Evolutionary conservation across 2,329 filamentous ascomycete genomes (phyloP), one percentile per base, ranked within the genome.

Genomic region (Sordariomycetes sp.): DNA sequence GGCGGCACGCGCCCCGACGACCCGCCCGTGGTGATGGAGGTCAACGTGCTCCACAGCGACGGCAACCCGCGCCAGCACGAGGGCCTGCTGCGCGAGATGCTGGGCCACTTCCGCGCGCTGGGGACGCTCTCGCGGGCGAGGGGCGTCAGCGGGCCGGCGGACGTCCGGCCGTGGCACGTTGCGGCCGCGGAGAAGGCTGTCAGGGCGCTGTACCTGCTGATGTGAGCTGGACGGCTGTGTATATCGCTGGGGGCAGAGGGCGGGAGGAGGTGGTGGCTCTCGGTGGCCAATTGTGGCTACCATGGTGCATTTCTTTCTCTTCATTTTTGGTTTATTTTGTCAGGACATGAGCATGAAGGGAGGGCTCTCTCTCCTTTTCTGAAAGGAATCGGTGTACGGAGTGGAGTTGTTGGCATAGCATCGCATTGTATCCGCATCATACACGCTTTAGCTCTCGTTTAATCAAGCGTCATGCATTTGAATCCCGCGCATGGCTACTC

Each of bases 101-200:
- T 94, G 59, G 78, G 74, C 34, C 82, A 86, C 68, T 93, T 87
- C 66, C 74, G 88, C 51, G 83, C 81, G 0, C 68, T 94, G 61
- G 85, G 84, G 0, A 82, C 88, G 20, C 67, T 94, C 64, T 88
- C 87, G 1, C 79, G 83, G 62, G 80, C 85, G 24, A 81, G 86
- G 60, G 87, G 83, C 0, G 74, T 86, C 65, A 74, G 84, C 65
- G 79, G 83, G 65, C 75, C 83, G 58, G 77, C 73, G 54, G 83
- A 85, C 65, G 77, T 84, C n/a, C 74, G 88, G 64, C 89, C 89
- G 20, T 90, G 89, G 87, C 89, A 93, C 75, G 74, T 93, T 60
- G 86, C 83, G 14, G 86, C 82, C 20, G 88, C 85, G 2, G 80
- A 87, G 70, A 87, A 86, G 71, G 87, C 81, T 2, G 83, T 85